Conservation (phyloP, 2,329 filamentous ascomycete species). For the Sclerotinia subarctica region DNA sequence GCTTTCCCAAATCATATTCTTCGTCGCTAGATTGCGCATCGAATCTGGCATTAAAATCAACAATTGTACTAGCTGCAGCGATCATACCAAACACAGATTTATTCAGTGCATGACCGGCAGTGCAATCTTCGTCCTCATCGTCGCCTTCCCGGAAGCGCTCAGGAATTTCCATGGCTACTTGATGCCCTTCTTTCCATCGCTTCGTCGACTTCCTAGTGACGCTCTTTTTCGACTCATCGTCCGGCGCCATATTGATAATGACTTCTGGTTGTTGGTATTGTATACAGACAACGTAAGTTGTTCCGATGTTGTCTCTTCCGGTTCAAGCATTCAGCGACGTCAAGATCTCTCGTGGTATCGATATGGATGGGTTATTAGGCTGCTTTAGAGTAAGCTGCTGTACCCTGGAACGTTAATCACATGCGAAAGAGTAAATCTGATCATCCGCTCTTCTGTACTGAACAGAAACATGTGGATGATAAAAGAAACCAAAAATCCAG, state of each 20-base stretch:
- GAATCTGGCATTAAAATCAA: slow-evolving; percentile 78
- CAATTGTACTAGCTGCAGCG: slow-evolving; percentile 77
- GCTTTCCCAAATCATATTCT: slow-evolving; percentile 35
- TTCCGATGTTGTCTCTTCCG: neutral
- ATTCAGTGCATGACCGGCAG: slow-evolving; percentile 67
- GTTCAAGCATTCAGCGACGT: slow-evolving; percentile 2
- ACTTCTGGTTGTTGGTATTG: neutral
- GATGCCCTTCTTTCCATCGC: slow-evolving; percentile 43
- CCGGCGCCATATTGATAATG: slow-evolving; percentile 37
- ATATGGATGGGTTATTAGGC: slow-evolving; percentile 13
- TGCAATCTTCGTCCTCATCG: slow-evolving; percentile 59
- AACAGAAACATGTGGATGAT: neutral
- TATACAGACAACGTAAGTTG: neutral
- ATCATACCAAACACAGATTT: slow-evolving; percentile 94
- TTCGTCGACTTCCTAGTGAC: slow-evolving; percentile 44
- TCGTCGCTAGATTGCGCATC: slow-evolving; percentile 79
- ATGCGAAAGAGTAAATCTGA: slow-evolving; percentile 1
- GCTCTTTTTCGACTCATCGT: slow-evolving; percentile 43
- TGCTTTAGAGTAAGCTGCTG: slow-evolving; percentile 6
- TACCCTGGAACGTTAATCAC: slow-evolving; percentile 6
- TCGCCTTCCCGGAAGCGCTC: slow-evolving; percentile 56
- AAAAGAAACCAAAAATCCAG: neutral
- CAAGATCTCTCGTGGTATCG: slow-evolving; percentile 11
- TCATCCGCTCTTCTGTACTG: neutral
- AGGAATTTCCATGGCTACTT: slow-evolving; percentile 50